Evolutionary conservation across 257 asterid genomes (phyloP).

Genomic region (Solanum virginianum): DNA sequence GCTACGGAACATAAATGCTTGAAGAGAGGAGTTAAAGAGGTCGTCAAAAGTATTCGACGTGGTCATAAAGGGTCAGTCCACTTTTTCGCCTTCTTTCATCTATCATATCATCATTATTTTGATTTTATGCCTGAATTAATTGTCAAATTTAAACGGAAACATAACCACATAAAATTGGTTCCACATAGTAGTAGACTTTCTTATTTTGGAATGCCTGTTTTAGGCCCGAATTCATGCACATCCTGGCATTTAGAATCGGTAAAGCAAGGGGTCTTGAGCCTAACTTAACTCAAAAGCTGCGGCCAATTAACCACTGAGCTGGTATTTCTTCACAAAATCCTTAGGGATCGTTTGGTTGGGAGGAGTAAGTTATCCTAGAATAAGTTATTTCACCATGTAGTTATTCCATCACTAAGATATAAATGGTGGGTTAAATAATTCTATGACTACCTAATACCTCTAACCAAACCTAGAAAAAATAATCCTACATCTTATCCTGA

Average conservation of each 20-base stretch:
- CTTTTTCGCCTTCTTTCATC: not conserved
- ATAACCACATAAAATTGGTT: too few relatives aligned
- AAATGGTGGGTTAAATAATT: too few relatives aligned
- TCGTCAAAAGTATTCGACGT: conserved; percentile 87
- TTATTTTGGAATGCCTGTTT: not conserved
- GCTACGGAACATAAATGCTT: conserved; percentile 92
- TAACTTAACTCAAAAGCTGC: not conserved
- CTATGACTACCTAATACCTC: too few relatives aligned
- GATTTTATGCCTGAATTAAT: not conserved
- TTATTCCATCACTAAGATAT: too few relatives aligned
- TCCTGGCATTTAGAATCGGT: not conserved
- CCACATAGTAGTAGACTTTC: not conserved
- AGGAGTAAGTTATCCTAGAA: too few relatives aligned
- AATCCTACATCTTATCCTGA: too few relatives aligned
- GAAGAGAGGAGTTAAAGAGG: conserved; percentile 97
- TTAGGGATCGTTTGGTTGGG: too few relatives aligned
- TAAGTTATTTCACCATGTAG: too few relatives aligned
- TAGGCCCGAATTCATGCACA: not conserved
- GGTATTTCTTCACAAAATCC: not conserved
- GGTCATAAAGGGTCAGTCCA: conserved; percentile 68
- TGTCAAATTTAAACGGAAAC: not conserved
- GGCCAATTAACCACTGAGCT: not conserved
- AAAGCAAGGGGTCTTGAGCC: not conserved
- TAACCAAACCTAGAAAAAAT: too few relatives aligned
- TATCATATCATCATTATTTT: not conserved